Conservation (phyloP, 768 basidiomycete species). For the Pulveroboletus sp. region DNA sequence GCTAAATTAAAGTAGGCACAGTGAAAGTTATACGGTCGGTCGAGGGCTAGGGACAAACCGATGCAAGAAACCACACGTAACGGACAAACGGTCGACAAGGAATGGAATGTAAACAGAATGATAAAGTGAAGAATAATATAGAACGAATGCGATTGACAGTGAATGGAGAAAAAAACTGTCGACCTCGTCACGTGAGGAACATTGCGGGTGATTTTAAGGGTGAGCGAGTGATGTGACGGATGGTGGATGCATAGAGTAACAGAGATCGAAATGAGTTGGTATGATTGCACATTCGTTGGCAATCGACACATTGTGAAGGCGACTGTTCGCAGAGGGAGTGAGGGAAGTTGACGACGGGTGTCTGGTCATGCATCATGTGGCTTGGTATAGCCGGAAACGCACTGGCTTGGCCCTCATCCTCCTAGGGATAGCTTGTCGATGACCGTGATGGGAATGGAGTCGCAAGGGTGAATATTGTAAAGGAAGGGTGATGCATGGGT, state of each 20-base stretch:
- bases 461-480: constrained; percentile 51
- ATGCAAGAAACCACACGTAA: constrained; percentile 33
- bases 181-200: constrained; percentile 47
- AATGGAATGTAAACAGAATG: constrained; percentile 38
- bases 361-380: constrained; percentile 13
- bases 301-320: constrained; percentile 15
- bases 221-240: constrained; percentile 44
- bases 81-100: constrained; percentile 35
- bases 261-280: constrained; percentile 38
- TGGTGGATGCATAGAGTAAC: constrained; percentile 55
- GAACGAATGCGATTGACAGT: constrained; percentile 50
- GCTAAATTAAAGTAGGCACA: constrained; percentile 33
- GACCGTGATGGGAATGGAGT: constrained; percentile 39
- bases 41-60: constrained; percentile 24
- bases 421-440: constrained; percentile 45
- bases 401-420: constrained; percentile 11
- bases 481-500: constrained; percentile 58
- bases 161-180: constrained; percentile 46
- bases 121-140: constrained; percentile 86
- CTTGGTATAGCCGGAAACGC: constrained; percentile 17
- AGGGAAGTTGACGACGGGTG: neutral
- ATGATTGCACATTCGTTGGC: constrained; percentile 33
- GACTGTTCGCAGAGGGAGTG: neutral
- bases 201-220: constrained; percentile 39
- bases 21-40: constrained; percentile 24